Base-by-base conservation (phyloP, 495 filamentous ascomycete species). In the Pyronema omphalodes region DNA sequence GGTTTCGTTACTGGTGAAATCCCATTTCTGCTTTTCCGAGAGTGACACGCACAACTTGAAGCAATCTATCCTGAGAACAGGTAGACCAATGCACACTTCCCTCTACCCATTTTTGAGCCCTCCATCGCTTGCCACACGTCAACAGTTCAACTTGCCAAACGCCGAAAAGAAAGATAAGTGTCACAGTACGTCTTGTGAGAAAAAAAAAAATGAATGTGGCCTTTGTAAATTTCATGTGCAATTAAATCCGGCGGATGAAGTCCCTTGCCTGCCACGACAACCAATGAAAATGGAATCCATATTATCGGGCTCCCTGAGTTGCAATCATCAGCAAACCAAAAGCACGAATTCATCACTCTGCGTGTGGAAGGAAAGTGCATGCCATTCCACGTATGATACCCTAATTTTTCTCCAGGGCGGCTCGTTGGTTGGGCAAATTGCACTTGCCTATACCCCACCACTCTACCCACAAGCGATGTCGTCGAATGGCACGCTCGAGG, bases 21-120 rank as follows among this genome's bases (percentile, higher is more conserved):
- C 47, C 47, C 47, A 50, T 50, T 50, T 50, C 47, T 50, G 47
- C 47, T 50, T 50, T 34, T 50, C 47, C 47, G 47, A 50, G 47
- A 50, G 47, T 19, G 47, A 50, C 47, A 50, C 47, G 47, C 47
- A 50, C 47, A 50, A 47, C 44, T 47, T 47, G n/a, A 19, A 47
- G 47, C 29, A 50, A 50, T 50, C 47, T 50, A 50, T 36, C 44
- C 18, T 50, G 19, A 34, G 29, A 50, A 34, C 29, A 50, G 29
- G 36, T 19, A 36, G 23, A 34, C 47, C 47, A 50, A 50, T 50
- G 47, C 44, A 47, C 47, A 50, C 47, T 35, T 34, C 47, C 29
- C 47, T 47, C 44, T 23, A 35, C 47, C 23, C 47, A 29, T 29
- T 29, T 29, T 29, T 29, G 23, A 29, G 23, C 23, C 23, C 23